These are phyloP conservation scores for Candida ponderosae DNA, from an alignment of 805 yeast genomes.

Conservation along the genomic window DNA sequence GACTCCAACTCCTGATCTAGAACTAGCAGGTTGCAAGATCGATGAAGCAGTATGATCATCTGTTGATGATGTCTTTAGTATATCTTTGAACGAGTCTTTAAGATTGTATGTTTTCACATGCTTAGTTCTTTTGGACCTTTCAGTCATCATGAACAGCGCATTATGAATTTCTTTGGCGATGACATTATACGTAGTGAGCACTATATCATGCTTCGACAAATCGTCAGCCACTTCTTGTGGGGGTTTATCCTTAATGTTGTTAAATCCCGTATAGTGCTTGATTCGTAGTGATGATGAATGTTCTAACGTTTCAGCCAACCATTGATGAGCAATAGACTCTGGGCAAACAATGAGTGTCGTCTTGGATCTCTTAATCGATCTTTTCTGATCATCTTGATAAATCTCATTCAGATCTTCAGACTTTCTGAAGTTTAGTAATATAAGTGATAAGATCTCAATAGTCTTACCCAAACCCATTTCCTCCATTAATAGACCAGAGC, in stretches of 20 bases:
- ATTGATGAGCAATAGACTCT: conserved; percentile 72
- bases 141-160: conserved; percentile 59
- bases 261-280: conserved; percentile 55
- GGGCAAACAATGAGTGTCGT: conserved; percentile 86
- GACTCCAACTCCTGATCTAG: too few species aligned
- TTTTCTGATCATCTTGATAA: conserved; percentile 6
- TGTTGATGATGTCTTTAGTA: background rate
- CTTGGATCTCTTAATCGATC: conserved; percentile 34
- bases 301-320: conserved; percentile 64
- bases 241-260: conserved; percentile 23
- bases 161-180: conserved; percentile 71
- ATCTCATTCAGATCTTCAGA: conserved; percentile 2
- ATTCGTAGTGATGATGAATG: conserved; percentile 59
- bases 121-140: conserved; percentile 22
- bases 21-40: too few species aligned
- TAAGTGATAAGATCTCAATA: conserved; percentile 67
- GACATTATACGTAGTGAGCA: conserved; percentile 68
- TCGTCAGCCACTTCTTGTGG: conserved; percentile 38
- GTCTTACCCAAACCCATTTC: conserved; percentile 99
- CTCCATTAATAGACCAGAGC: conserved; percentile 67
- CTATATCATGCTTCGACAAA: conserved; percentile 61
- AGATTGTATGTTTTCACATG: background rate
- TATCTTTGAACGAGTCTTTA: too few species aligned
- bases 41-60: too few species aligned
- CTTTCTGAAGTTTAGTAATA: conserved; percentile 53